Evolutionary conservation across 306 rosid genomes (phyloP).

Genomic region (Luffa aegyptiaca): DNA sequence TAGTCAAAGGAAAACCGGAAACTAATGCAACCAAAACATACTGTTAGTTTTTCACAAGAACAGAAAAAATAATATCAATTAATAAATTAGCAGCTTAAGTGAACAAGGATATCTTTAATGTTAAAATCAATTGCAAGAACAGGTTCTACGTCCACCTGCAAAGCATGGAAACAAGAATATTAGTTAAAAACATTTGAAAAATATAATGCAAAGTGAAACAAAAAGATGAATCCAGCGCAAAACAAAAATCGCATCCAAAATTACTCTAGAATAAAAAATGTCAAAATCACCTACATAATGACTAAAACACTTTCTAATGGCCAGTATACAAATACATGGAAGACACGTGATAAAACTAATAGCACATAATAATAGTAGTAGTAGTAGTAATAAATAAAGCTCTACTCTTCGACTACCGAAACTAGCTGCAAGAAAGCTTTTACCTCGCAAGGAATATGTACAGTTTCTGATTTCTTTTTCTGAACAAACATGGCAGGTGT

Average conservation of each 20-base stretch:
- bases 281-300: not conserved
- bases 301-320: not conserved
- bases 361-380: not conserved
- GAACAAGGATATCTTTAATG: constrained; percentile 78
- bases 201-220: not conserved
- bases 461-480: constrained; percentile 55
- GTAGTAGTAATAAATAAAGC: not conserved
- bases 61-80: not conserved
- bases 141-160: constrained; percentile 71
- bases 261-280: not conserved
- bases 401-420: not conserved
- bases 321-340: not conserved
- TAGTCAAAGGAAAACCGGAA: not conserved
- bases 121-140: constrained; percentile 83
- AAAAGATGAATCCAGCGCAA: not conserved
- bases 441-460: constrained; percentile 51
- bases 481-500: constrained; percentile 23
- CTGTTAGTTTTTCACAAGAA: not conserved
- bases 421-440: constrained; percentile 1
- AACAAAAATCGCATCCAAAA: not conserved
- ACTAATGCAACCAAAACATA: not conserved
- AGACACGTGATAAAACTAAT: not conserved
- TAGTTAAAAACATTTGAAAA: constrained; percentile 11
- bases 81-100: not conserved
- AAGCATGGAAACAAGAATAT: constrained; percentile 9